phyloP scores from a whole-genome alignment of 2,329 filamentous ascomycete species.

The Fusarium nelsonii region DNA sequence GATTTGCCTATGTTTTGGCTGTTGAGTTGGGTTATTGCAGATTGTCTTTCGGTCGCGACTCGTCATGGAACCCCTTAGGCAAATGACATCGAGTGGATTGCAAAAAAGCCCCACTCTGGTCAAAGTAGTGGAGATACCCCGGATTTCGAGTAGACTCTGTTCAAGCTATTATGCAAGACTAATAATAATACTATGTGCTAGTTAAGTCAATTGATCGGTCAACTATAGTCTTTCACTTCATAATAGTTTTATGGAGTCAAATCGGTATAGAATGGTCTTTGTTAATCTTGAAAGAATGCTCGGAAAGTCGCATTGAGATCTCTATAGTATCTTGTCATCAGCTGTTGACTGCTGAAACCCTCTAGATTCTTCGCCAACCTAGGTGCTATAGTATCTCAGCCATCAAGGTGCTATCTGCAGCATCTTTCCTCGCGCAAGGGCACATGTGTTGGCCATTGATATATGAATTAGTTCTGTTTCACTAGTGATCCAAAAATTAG shows the following conservation, averaged over 20 bases:
- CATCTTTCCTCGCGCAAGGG: not conserved
- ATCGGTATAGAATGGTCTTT: not conserved
- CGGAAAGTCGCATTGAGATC: not conserved
- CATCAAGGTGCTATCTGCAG: constrained; percentile 12
- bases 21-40: not conserved
- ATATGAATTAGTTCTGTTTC: not conserved
- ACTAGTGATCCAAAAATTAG: not conserved
- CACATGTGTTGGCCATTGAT: not conserved
- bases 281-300: not conserved
- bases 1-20: not conserved
- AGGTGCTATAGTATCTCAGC: not conserved
- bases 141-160: constrained; percentile 25
- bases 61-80: constrained; percentile 19
- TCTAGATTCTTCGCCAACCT: not conserved
- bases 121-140: constrained; percentile 31
- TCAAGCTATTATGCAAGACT: constrained; percentile 6
- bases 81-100: constrained; percentile 21
- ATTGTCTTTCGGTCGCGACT: constrained; percentile 21
- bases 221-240: not conserved
- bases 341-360: too few species aligned
- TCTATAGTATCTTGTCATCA: not conserved
- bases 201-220: not conserved
- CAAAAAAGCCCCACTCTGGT: constrained; percentile 24
- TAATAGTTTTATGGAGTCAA: too few species aligned
- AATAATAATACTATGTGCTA: not conserved